Conservation (phyloP, 2,329 filamentous ascomycete species). For the Colletotrichum somersetense region DNA sequence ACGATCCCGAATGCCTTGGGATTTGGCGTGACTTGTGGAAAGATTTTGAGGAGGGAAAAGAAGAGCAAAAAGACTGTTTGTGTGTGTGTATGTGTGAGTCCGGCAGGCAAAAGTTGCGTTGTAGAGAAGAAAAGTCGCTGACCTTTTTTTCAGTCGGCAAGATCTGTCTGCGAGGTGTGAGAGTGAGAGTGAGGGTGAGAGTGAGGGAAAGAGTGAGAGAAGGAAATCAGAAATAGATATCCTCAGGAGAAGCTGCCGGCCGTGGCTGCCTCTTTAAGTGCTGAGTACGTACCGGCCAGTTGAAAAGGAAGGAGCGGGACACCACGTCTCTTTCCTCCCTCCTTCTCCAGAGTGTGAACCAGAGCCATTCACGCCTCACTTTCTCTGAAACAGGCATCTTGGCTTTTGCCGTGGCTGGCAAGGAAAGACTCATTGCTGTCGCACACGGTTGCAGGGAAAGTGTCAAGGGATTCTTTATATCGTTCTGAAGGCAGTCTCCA, state of each 20-base stretch:
- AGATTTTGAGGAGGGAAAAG: background rate
- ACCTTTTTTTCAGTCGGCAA: slow-evolving; percentile 22
- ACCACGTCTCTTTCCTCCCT: no score
- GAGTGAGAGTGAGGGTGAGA: background rate
- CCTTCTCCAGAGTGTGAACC: background rate
- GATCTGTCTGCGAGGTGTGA: background rate
- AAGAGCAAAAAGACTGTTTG: background rate
- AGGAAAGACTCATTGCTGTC: background rate
- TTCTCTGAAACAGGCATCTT: background rate
- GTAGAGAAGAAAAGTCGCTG: slow-evolving; percentile 23
- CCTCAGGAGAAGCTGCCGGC: background rate
- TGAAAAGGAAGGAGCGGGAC: background rate
- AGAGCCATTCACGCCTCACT: background rate
- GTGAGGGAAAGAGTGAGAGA: no score
- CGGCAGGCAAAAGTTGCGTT: background rate
- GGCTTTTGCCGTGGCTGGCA: background rate
- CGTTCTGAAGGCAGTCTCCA: background rate
- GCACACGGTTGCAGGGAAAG: background rate
- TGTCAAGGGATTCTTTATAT: no score
- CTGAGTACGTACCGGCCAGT: background rate
- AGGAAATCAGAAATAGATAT: background rate
- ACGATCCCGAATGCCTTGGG: background rate
- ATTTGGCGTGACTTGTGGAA: background rate
- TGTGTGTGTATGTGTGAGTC: slow-evolving; percentile 26
- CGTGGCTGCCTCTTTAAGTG: background rate